Evolutionary conservation across 257 asterid species (phyloP).

Genomic region (Capsicum chinense): DNA sequence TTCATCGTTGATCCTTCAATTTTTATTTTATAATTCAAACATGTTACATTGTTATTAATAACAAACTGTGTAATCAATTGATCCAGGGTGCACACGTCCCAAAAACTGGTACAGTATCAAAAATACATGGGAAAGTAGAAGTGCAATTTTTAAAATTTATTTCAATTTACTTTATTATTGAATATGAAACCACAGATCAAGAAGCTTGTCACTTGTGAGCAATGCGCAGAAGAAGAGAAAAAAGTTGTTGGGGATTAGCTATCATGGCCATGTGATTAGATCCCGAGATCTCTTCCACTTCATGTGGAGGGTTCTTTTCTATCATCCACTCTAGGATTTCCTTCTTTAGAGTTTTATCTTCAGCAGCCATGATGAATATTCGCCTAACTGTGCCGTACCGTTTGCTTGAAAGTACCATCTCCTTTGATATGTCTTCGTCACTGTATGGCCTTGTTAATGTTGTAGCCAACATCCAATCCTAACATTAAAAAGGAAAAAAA

Average conservation of each 20-base stretch:
- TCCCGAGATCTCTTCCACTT: slow-evolving; percentile 39
- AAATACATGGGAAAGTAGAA: neutral
- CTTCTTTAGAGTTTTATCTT: slow-evolving; percentile 35
- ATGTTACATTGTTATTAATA: no score
- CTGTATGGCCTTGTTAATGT: slow-evolving; percentile 35
- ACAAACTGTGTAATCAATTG: neutral
- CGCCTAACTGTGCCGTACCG: slow-evolving; percentile 38
- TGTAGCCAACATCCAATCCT: slow-evolving; percentile 45
- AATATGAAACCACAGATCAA: neutral
- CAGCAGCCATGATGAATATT: slow-evolving; percentile 30
- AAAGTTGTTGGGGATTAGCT: slow-evolving; percentile 41
- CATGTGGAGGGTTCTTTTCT: slow-evolving; percentile 41
- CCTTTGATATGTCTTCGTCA: slow-evolving; percentile 28
- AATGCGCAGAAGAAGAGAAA: slow-evolving; percentile 23
- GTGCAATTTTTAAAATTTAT: neutral
- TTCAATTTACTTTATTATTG: neutral
- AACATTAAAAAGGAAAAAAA: neutral
- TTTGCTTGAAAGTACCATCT: slow-evolving; percentile 13
- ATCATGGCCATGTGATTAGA: slow-evolving; percentile 53
- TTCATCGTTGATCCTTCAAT: no score
- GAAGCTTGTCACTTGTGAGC: neutral
- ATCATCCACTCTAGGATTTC: slow-evolving; percentile 43
- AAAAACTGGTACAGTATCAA: neutral
- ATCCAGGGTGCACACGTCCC: neutral
- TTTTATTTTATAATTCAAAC: no score